Evolutionary conservation across 2,329 filamentous ascomycete genomes (phyloP).

Genomic region (Rhynchosporium agropyri): DNA sequence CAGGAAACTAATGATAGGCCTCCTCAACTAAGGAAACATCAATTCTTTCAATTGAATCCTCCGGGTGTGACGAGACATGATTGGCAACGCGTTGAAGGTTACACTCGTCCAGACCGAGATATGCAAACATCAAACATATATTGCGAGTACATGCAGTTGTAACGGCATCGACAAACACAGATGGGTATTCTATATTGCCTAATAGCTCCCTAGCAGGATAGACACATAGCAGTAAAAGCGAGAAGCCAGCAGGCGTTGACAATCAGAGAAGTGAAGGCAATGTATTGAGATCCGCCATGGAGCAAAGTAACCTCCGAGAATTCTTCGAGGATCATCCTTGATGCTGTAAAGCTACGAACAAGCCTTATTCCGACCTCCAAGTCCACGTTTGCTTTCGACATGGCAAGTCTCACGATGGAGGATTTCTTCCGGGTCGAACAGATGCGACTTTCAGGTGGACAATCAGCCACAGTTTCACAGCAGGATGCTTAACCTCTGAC

Average conservation of each 20-base stretch:
- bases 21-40: background rate
- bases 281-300: background rate
- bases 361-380: constrained; percentile 11
- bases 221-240: no score
- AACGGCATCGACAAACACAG: background rate
- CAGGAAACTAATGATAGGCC: background rate
- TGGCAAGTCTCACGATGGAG: background rate
- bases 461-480: background rate
- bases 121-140: background rate
- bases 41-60: background rate
- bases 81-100: background rate
- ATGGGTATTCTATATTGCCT: no score
- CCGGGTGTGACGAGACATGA: background rate
- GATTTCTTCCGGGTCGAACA: background rate
- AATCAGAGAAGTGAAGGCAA: background rate
- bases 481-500: constrained; percentile 11
- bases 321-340: constrained; percentile 6
- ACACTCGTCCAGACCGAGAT: background rate
- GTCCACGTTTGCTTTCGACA: background rate
- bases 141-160: background rate
- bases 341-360: background rate
- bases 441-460: background rate
- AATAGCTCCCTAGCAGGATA: no score
- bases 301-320: background rate
- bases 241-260: background rate